Percentiles rank a stretch among this genome's conserved stretches.
These are phyloP conservation scores for Mrakia frigida DNA, from an alignment of 768 basidiomycete genomes.

Conservation along the genomic window DNA sequence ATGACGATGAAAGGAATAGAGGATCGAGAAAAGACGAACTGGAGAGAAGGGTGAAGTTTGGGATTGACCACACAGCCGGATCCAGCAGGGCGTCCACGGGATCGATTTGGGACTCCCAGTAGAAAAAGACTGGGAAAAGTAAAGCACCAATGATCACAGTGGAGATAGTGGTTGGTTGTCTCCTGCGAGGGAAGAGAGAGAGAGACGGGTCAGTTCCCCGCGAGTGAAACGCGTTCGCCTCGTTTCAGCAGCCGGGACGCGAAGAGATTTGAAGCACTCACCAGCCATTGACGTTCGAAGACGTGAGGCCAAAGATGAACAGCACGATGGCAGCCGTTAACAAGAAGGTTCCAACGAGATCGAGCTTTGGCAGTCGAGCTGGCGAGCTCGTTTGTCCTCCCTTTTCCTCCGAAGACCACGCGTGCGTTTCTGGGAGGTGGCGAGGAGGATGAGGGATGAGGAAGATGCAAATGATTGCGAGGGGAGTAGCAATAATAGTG, in stretches of 20 bases:
- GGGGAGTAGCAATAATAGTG: conserved; percentile 29
- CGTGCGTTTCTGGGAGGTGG: background rate
- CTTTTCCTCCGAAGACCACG: background rate
- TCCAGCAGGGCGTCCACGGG: conserved; percentile 19
- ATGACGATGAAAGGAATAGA: conserved; percentile 34
- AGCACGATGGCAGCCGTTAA: conserved; percentile 27
- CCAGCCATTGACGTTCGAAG: background rate
- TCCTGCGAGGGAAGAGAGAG: background rate
- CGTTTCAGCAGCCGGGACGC: too few relatives aligned
- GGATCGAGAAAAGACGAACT: conserved; percentile 36
- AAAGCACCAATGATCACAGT: conserved; percentile 35
- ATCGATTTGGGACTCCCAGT: conserved; percentile 33
- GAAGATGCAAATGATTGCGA: conserved; percentile 26
- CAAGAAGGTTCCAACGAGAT: conserved; percentile 1
- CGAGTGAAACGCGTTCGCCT: too few relatives aligned
- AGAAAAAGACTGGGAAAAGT: conserved; percentile 36
- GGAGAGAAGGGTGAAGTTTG: conserved; percentile 37
- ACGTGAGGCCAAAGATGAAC: conserved; percentile 32
- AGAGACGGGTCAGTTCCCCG: background rate
- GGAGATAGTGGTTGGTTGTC: conserved; percentile 34
- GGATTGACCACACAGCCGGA: conserved; percentile 36
- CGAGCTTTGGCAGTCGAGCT: background rate
- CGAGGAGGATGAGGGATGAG: conserved; percentile 27
- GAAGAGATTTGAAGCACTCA: background rate
- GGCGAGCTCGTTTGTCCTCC: background rate